These are phyloP conservation scores for Odontarrhena argentea DNA, from an alignment of 345 rosid species.

Conservation along the genomic window DNA sequence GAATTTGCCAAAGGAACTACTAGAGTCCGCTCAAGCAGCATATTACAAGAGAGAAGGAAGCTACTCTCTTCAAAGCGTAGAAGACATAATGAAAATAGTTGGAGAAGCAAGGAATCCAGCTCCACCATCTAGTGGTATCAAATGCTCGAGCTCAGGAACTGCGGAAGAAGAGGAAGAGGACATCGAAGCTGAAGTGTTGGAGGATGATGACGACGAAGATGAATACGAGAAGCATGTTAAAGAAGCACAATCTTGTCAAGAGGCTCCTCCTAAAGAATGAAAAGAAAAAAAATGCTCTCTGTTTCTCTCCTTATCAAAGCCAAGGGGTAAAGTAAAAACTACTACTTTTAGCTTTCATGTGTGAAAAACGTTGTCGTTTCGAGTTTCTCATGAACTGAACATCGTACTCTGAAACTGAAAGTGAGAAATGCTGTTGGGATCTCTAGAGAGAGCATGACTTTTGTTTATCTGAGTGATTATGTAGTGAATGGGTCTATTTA, in stretches of 20 bases:
- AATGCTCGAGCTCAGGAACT: constrained; percentile 59
- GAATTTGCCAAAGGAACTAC: constrained; percentile 85
- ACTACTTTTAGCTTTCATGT: not conserved
- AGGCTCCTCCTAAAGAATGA: constrained; percentile 23
- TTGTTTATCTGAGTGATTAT: not conserved
- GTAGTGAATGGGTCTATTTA: not conserved
- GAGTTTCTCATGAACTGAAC: constrained; percentile 18
- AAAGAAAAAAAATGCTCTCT: not conserved
- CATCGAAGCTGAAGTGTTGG: constrained; percentile 69
- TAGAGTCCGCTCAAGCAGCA: constrained; percentile 69
- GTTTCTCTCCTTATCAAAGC: constrained; percentile 12
- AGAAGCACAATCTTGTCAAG: constrained; percentile 42
- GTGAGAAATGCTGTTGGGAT: constrained; percentile 8
- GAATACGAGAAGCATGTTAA: constrained; percentile 43
- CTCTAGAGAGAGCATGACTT: not conserved
- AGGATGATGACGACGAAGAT: constrained; percentile 57
- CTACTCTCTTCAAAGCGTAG: constrained; percentile 71
- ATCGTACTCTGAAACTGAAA: not conserved
- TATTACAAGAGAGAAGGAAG: constrained; percentile 73
- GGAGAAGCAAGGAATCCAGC: constrained; percentile 80
- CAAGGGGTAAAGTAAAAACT: constrained; percentile 14
- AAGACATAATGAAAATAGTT: constrained; percentile 92
- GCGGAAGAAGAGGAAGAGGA: constrained; percentile 65
- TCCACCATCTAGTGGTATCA: constrained; percentile 52
- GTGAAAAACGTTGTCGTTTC: constrained; percentile 23